phyloP scores from a whole-genome alignment of 176 grass and related monocot genomes.

The Pontederia paniculata region DNA sequence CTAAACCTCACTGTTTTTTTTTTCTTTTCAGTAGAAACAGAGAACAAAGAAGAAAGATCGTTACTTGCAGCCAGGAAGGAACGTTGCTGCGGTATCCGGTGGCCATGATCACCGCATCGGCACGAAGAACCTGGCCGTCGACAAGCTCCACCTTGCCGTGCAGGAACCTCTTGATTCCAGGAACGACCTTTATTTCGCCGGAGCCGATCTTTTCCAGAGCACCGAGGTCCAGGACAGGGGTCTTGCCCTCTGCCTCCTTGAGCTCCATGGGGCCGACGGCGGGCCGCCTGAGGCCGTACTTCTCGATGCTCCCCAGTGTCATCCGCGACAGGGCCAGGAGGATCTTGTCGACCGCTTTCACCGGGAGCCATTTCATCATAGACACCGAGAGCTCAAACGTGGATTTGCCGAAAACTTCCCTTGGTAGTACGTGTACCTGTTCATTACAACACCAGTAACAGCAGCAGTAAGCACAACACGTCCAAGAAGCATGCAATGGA shows the following conservation, averaged over 20 bases:
- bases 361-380: conserved; percentile 62
- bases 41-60: conserved; percentile 1
- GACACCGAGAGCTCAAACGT: conserved; percentile 64
- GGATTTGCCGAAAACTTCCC: conserved; percentile 63
- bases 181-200: conserved; percentile 56
- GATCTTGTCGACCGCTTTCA: conserved; percentile 66
- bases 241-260: conserved; percentile 53
- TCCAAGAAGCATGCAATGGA: too few species aligned
- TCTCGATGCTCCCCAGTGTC: conserved; percentile 42
- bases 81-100: conserved; percentile 83
- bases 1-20: too few species aligned
- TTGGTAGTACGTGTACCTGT: conserved; percentile 56
- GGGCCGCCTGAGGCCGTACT: conserved; percentile 47
- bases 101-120: conserved; percentile 67
- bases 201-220: conserved; percentile 36
- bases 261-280: conserved; percentile 47
- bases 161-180: conserved; percentile 29
- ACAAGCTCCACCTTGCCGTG: conserved; percentile 37
- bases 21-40: too few species aligned
- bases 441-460: neutral
- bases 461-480: neutral
- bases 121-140: conserved; percentile 26
- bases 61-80: conserved; percentile 70
- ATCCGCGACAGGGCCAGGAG: conserved; percentile 54
- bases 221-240: conserved; percentile 61